phyloP scores from a whole-genome alignment of 257 asterid species.

The Thymus quinquecostatus region DNA sequence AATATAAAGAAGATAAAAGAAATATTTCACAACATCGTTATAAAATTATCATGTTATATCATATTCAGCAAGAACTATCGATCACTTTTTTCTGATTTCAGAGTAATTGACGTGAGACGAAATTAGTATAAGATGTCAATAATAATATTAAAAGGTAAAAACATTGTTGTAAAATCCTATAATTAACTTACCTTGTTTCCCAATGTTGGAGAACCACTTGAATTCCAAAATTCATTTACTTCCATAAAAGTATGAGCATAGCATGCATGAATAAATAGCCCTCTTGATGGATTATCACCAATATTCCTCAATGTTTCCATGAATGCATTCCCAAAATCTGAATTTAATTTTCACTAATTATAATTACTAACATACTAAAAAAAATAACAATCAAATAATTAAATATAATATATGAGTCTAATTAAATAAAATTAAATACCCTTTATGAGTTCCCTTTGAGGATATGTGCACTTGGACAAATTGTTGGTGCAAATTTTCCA shows the following conservation, averaged over 20 bases:
- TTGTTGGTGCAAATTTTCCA: conserved; percentile 1
- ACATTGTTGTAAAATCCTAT: too few relatives aligned
- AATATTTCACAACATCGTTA: too few relatives aligned
- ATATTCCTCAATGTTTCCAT: neutral
- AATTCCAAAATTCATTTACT: neutral
- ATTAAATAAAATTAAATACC: neutral
- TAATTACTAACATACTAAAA: too few relatives aligned
- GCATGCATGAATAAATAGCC: neutral
- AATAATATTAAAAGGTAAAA: too few relatives aligned
- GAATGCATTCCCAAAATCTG: conserved; percentile 21
- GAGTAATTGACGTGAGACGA: too few relatives aligned
- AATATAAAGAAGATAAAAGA: neutral
- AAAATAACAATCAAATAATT: neutral
- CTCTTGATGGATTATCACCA: neutral
- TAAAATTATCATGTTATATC: neutral
- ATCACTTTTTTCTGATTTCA: too few relatives aligned
- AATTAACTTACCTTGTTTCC: neutral
- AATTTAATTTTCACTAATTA: neutral
- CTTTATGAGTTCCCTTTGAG: conserved; percentile 13
- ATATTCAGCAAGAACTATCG: too few relatives aligned
- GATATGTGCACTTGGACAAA: neutral
- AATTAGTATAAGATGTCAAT: too few relatives aligned
- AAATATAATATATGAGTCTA: neutral
- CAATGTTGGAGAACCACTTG: neutral
- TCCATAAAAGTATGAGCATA: conserved; percentile 2